Percentiles rank a stretch among this genome's conserved stretches.
Evolutionary conservation across 768 basidiomycete species (phyloP).

Genomic region (Guyanaporus albipodus): DNA sequence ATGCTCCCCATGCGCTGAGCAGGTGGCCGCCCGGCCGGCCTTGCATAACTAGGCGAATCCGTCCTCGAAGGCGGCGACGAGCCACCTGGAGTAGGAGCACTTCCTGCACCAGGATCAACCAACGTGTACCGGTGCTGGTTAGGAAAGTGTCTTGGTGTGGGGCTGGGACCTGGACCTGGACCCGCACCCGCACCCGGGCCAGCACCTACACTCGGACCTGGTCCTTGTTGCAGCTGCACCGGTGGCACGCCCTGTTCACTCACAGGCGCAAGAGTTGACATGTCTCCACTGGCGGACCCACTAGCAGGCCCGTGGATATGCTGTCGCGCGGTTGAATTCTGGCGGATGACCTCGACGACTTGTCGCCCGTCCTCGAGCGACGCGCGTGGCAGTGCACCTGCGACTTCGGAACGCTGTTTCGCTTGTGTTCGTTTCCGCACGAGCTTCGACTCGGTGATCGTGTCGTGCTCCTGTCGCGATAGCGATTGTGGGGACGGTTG

Average conservation of each 20-base stretch:
- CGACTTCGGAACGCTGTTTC: slow-evolving; percentile 47
- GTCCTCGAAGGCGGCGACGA: slow-evolving; percentile 14
- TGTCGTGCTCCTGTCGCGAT: slow-evolving; percentile 76
- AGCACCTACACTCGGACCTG: neutral
- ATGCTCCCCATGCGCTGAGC: slow-evolving; percentile 25
- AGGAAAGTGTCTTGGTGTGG: slow-evolving; percentile 27
- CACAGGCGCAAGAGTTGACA: neutral
- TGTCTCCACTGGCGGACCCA: neutral
- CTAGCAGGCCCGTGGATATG: neutral
- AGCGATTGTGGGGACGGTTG: slow-evolving; percentile 59
- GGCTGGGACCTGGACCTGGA: neutral
- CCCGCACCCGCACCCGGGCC: neutral
- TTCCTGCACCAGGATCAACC: slow-evolving; percentile 37
- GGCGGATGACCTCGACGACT: slow-evolving; percentile 54
- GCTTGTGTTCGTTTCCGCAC: slow-evolving; percentile 79
- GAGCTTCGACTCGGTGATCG: slow-evolving; percentile 72
- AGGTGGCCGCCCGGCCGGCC: slow-evolving; percentile 31
- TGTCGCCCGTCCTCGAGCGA: slow-evolving; percentile 36
- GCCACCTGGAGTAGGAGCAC: neutral
- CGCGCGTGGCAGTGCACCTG: slow-evolving; percentile 4
- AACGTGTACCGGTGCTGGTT: slow-evolving; percentile 46
- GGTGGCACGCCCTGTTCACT: neutral
- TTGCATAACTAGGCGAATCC: slow-evolving; percentile 25
- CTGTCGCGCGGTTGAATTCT: slow-evolving; percentile 38
- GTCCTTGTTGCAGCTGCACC: neutral